These are phyloP conservation scores for Alternaria longipes DNA, from an alignment of 2,329 filamentous ascomycete genomes.

Conservation along the genomic window DNA sequence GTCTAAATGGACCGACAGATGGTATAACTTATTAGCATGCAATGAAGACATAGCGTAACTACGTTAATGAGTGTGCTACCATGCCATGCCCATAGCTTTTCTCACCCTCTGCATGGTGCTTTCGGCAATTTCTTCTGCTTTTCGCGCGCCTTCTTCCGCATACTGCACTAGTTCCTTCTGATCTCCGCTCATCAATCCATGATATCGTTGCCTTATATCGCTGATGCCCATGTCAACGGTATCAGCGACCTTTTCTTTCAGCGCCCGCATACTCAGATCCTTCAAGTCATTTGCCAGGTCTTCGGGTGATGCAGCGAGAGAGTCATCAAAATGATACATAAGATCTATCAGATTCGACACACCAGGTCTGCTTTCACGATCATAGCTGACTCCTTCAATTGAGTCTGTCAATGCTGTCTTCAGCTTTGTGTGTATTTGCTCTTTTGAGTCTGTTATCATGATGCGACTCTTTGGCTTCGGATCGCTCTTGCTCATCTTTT, in stretches of 20 bases:
- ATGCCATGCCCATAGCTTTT: slow-evolving; percentile 28
- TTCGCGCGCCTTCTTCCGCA: slow-evolving; percentile 65
- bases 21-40: not conserved
- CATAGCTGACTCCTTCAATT: slow-evolving; percentile 72
- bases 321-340: slow-evolving; percentile 71
- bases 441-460: slow-evolving; percentile 75
- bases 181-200: slow-evolving; percentile 61
- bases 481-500: slow-evolving; percentile 96
- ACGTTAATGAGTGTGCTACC: not conserved
- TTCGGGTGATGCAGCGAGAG: slow-evolving; percentile 48
- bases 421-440: slow-evolving; percentile 74
- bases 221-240: slow-evolving; percentile 64
- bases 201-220: slow-evolving; percentile 66
- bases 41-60: not conserved
- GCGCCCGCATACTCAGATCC: slow-evolving; percentile 60
- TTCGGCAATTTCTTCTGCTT: slow-evolving; percentile 69
- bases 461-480: slow-evolving; percentile 77
- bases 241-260: slow-evolving; percentile 72
- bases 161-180: slow-evolving; percentile 66
- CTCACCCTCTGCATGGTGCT: slow-evolving; percentile 55
- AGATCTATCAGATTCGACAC: slow-evolving; percentile 89
- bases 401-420: slow-evolving; percentile 80
- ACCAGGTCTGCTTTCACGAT: slow-evolving; percentile 74
- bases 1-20: not conserved
- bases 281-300: slow-evolving; percentile 59